phyloP scores from a whole-genome alignment of 1,284 basidiomycete species.

The Rhodotorula sp. region DNA sequence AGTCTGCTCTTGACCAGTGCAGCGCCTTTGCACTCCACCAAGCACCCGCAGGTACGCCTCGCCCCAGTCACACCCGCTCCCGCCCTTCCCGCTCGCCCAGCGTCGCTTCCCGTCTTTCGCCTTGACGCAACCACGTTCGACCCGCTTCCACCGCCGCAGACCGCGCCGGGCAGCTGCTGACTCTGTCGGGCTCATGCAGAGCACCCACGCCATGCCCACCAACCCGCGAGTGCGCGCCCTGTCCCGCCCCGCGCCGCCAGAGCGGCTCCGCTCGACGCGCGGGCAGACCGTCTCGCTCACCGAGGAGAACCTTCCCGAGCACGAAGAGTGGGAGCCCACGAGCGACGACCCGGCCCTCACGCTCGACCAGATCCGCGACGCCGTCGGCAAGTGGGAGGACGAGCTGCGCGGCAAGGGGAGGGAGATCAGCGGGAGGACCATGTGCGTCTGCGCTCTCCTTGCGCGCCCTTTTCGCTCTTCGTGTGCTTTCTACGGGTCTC shows the following conservation, averaged over 20 bases:
- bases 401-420: conserved; percentile 33
- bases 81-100: too few relatives aligned
- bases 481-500: background rate
- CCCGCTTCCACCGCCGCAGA: too few relatives aligned
- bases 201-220: conserved; percentile 5
- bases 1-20: too few relatives aligned
- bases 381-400: conserved; percentile 37
- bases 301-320: conserved; percentile 19
- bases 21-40: too few relatives aligned
- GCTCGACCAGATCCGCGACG: conserved; percentile 34
- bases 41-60: too few relatives aligned
- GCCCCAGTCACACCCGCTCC: background rate
- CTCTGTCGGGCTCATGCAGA: background rate
- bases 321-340: conserved; percentile 38
- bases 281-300: conserved; percentile 25
- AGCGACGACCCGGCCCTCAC: conserved; percentile 25
- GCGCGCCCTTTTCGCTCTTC: background rate
- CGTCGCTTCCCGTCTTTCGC: too few relatives aligned
- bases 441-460: conserved; percentile 22
- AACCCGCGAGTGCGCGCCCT: conserved; percentile 8
- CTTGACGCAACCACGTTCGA: too few relatives aligned
- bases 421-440: conserved; percentile 38
- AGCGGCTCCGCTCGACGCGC: conserved; percentile 22
- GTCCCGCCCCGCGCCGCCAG: conserved; percentile 28
- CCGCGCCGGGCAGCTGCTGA: too few relatives aligned